Evolutionary conservation across 108 stramenopile species (phyloP).

Genomic region (Parmales sp.): DNA sequence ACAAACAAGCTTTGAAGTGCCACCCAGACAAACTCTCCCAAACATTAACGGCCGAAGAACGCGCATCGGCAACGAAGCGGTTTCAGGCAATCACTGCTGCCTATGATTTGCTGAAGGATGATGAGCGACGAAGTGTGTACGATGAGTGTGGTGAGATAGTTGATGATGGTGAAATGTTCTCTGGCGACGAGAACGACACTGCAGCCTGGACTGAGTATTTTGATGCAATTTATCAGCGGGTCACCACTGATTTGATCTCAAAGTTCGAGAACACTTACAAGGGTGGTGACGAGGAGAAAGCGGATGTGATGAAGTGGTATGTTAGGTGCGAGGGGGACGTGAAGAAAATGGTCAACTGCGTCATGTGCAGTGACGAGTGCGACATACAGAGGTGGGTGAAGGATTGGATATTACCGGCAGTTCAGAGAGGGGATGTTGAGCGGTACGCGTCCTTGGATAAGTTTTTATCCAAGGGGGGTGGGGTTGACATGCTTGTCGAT

Average conservation of each 20-base stretch:
- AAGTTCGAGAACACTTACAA: neutral
- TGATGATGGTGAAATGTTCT: neutral
- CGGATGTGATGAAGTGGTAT: neutral
- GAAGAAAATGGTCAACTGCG: neutral
- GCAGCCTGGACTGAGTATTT: slow-evolving; percentile 2
- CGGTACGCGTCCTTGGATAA: neutral
- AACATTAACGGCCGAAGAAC: neutral
- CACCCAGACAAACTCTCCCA: neutral
- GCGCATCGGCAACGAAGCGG: neutral
- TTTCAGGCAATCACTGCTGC: neutral
- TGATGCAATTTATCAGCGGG: neutral
- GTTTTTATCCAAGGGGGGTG: neutral
- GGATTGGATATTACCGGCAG: neutral
- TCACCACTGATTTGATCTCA: neutral
- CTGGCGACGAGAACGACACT: neutral
- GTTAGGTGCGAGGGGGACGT: neutral
- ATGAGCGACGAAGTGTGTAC: neutral
- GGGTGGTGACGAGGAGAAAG: neutral
- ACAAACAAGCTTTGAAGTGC: no score
- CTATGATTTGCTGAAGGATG: neutral
- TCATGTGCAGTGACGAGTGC: neutral
- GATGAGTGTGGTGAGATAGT: neutral
- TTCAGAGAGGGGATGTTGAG: neutral
- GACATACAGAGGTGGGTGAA: neutral
- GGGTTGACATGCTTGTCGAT: neutral